Conservation (phyloP, 352 stramenopile species). For the Blastocystis sp. region DNA sequence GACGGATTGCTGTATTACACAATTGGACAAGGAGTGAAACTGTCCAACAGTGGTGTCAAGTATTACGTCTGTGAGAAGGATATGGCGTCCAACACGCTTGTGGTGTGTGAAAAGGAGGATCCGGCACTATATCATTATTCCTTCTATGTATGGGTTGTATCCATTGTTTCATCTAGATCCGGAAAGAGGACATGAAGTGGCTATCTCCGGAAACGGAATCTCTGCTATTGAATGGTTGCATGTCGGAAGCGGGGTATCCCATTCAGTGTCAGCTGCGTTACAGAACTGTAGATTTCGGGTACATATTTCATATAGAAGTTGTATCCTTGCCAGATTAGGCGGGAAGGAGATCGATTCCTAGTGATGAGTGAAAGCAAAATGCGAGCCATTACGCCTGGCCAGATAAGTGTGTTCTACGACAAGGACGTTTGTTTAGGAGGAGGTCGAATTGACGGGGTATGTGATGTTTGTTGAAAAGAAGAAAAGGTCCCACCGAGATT, state of each 20-base stretch:
- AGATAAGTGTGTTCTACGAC: slow-evolving; percentile 74
- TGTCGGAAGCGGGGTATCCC: slow-evolving; percentile 60
- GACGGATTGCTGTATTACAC: slow-evolving; percentile 77
- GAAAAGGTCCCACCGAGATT: slow-evolving; percentile 57
- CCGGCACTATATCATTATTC: neutral
- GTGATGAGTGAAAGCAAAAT: slow-evolving; percentile 71
- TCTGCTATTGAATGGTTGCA: slow-evolving; percentile 72
- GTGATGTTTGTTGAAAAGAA: neutral
- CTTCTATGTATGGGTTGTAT: slow-evolving; percentile 48
- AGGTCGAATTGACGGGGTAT: slow-evolving; percentile 49
- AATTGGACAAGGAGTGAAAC: slow-evolving; percentile 78
- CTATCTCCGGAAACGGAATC: slow-evolving; percentile 78
- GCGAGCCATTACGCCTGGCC: slow-evolving; percentile 70
- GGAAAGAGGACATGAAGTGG: slow-evolving; percentile 68
- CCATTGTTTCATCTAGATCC: slow-evolving; percentile 70
- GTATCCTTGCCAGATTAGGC: slow-evolving; percentile 60
- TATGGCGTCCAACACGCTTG: neutral
- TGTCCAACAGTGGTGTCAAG: slow-evolving; percentile 74
- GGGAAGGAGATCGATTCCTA: slow-evolving; percentile 63
- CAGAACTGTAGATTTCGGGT: slow-evolving; percentile 68
- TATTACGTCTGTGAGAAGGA: slow-evolving; percentile 69
- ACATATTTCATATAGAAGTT: slow-evolving; percentile 62
- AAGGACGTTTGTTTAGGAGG: slow-evolving; percentile 63
- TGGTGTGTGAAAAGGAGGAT: slow-evolving; percentile 4
- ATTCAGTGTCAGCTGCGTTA: slow-evolving; percentile 74